Base-by-base conservation (phyloP, 495 filamentous ascomycete genomes). In the Elasticomyces elasticus region DNA sequence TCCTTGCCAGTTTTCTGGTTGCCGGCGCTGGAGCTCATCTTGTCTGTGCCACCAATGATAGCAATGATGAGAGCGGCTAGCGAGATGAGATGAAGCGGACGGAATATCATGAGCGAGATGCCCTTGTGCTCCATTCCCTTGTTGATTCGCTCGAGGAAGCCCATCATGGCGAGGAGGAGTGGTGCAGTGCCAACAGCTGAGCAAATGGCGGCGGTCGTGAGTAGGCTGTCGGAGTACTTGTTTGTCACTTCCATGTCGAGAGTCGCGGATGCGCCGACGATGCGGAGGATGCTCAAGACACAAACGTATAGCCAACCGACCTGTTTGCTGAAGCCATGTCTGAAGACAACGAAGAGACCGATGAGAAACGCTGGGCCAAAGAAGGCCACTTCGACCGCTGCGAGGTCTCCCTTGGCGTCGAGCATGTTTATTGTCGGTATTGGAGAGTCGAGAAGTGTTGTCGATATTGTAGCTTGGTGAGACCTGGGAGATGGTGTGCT, bases 331-430 rank as follows among this genome's bases (percentile, higher is more conserved):
- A 63, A 58, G 31, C 60, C 60, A 27, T 63, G 60, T 5, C 52
- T 48, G 48, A 56, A 40, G 42, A 44, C 28, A 31, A 60, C 17
- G 53, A 45, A 63, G 42, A 58, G 11, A 31, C 43, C 31, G 19
- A 57, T 41, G 52, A 33, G 20, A 42, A 55, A 20, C 30, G 53
- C 45, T 2, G 49, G 56, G 20, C 33, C 26, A 44, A 49, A 63
- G 48, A 60, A 63, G 48, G 53, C 57, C 5, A 63, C 17, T 43
- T 63, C 52, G 15, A 26, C 60, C 10, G 53, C 53, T 23, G 60
- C 51, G 15, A 63, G 49, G 49, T 25, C 50, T 17, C 60, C 60
- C 23, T 56, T 50, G 20, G 33, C 26, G 11, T 26, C 20, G 45
- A 60, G 26, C 41, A 53, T 48, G 1, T 15, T 28, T 52, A 38